These are phyloP conservation scores for Ceratobasidium sp. DNA, from an alignment of 1,284 basidiomycete species.

Conservation along the genomic window DNA sequence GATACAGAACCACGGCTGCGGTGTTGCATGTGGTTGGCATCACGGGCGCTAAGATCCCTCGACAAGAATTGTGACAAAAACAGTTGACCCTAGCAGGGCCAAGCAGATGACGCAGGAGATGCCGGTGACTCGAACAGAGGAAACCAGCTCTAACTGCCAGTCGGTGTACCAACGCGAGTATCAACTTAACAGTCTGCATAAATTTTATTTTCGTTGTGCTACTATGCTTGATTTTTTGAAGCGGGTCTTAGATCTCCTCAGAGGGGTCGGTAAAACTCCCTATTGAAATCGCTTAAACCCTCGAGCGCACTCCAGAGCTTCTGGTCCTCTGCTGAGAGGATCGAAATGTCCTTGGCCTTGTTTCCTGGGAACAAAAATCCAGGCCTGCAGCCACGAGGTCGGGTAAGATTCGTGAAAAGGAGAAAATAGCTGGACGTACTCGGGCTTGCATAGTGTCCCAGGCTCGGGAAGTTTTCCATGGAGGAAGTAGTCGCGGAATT, in stretches of 20 bases:
- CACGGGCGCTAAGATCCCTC: too few species aligned
- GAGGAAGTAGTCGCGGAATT: conserved; percentile 42
- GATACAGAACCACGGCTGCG: too few species aligned
- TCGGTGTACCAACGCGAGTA: too few species aligned
- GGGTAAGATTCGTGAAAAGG: not conserved
- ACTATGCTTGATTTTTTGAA: too few species aligned
- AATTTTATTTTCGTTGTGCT: too few species aligned
- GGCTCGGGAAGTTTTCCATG: conserved; percentile 41
- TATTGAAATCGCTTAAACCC: not conserved
- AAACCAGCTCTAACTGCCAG: too few species aligned
- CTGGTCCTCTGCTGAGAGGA: conserved; percentile 13
- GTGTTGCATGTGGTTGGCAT: too few species aligned
- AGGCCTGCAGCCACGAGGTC: not conserved
- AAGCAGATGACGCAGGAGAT: not conserved
- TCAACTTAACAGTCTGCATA: not conserved
- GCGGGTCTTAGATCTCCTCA: not conserved
- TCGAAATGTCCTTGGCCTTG: conserved; percentile 13
- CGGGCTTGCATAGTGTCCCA: conserved; percentile 41
- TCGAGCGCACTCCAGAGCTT: conserved; percentile 15
- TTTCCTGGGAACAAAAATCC: conserved; percentile 28
- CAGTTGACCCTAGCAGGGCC: too few species aligned
- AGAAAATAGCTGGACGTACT: conserved; percentile 5
- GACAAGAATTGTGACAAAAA: too few species aligned
- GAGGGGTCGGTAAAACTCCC: conserved; percentile 3
- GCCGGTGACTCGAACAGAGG: too few species aligned